phyloP scores from a whole-genome alignment of 169 alveolate species.

The Eimeria acervulina region DNA sequence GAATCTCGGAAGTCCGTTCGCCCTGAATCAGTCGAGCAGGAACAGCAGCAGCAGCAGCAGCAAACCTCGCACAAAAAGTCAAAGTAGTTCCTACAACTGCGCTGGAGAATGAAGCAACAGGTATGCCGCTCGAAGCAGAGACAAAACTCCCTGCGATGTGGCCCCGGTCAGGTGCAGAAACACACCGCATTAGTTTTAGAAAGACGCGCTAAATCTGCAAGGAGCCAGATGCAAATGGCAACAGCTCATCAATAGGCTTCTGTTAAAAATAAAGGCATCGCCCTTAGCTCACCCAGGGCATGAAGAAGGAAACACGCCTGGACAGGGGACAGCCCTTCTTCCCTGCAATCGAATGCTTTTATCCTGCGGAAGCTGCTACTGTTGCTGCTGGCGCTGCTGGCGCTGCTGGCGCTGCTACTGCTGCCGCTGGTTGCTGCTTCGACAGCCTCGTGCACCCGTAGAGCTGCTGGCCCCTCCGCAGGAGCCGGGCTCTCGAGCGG shows the following conservation, averaged over 20 bases:
- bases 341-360: not conserved
- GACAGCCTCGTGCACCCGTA: not conserved
- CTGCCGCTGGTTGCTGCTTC: not conserved
- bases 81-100: not conserved
- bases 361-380: not conserved
- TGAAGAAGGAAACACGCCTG: conserved; percentile 30
- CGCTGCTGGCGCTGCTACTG: not conserved
- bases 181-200: not conserved
- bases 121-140: not conserved
- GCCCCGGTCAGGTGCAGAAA: not conserved
- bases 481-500: not conserved
- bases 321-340: not conserved
- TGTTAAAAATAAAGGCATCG: not conserved
- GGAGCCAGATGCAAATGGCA: not conserved
- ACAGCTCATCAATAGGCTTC: not conserved
- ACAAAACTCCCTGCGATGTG: not conserved
- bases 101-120: not conserved
- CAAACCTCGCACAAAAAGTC: not conserved
- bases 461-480: not conserved
- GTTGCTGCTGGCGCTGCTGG: not conserved
- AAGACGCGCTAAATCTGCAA: not conserved
- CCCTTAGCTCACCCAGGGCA: conserved; percentile 31
- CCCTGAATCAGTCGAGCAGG: not conserved
- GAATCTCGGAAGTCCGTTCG: conserved; percentile 17
- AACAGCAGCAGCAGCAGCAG: not conserved